These are phyloP conservation scores for Sistotremastrum suecicum DNA, from an alignment of 768 basidiomycete species.

Conservation along the genomic window DNA sequence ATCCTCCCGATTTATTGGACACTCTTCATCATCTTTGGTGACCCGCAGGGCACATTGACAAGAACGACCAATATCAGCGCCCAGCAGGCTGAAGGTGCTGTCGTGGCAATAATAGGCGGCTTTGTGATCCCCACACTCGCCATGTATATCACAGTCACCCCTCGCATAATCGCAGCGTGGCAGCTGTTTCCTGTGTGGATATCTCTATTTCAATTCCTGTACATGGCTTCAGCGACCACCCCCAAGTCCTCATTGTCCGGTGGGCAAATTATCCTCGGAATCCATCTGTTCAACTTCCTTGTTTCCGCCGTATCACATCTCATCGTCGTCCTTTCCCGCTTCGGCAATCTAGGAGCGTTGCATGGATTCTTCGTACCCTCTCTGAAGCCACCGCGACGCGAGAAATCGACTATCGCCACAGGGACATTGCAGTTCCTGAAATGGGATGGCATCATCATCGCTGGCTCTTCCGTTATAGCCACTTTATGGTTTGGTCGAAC, in stretches of 20 bases:
- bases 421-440: not conserved
- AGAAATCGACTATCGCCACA: not conserved
- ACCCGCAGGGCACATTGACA: not conserved
- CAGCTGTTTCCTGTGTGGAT: conserved; percentile 2
- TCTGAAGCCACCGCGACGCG: not conserved
- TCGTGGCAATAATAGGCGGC: conserved; percentile 1
- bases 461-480: conserved; percentile 1
- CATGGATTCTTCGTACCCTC: not conserved
- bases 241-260: not conserved
- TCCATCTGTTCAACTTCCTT: not conserved
- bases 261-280: not conserved
- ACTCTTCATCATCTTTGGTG: not conserved
- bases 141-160: not conserved
- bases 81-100: conserved; percentile 1
- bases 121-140: conserved; percentile 1
- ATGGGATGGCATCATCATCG: conserved; percentile 2
- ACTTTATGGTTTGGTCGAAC: not conserved
- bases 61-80: not conserved
- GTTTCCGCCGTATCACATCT: not conserved
- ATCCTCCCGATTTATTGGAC: conserved; percentile 2
- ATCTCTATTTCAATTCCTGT: not conserved
- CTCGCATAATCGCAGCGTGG: conserved; percentile 1
- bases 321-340: not conserved
- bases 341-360: not conserved
- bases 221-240: not conserved